Conservation (phyloP, 371 early-diverging fungal species). For the Lichtheimia corymbifera region DNA sequence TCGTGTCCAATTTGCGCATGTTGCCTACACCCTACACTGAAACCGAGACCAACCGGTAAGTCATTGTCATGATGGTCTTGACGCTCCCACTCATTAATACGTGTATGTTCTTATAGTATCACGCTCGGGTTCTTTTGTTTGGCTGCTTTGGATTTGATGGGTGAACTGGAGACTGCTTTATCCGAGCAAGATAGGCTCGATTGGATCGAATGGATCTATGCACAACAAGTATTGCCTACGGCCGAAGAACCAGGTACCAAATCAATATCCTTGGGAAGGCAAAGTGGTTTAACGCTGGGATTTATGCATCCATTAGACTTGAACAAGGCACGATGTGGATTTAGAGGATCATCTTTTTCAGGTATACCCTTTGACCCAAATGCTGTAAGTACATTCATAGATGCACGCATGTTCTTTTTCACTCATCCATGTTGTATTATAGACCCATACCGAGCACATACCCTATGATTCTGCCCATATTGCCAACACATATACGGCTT, state of each 20-base stretch:
- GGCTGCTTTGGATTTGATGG: constrained; percentile 78
- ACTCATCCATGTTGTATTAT: background rate
- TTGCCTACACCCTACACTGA: constrained; percentile 74
- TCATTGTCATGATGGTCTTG: background rate
- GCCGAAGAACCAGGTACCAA: background rate
- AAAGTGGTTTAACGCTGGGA: background rate
- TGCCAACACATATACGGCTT: constrained; percentile 92
- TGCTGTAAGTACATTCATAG: constrained; percentile 33
- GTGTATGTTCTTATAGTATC: constrained; percentile 65
- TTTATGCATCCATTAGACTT: constrained; percentile 15
- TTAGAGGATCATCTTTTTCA: constrained; percentile 69
- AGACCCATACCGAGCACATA: constrained; percentile 32
- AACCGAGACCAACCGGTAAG: constrained; percentile 79
- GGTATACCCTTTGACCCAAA: constrained; percentile 57
- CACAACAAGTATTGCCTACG: constrained; percentile 70
- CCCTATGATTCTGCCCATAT: constrained; percentile 72
- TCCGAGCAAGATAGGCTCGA: constrained; percentile 52
- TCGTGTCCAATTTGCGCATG: constrained; percentile 68
- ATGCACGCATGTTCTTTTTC: background rate
- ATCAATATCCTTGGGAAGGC: background rate
- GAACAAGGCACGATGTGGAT: constrained; percentile 57
- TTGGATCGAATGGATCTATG: constrained; percentile 97
- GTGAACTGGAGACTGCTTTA: constrained; percentile 58
- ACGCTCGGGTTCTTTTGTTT: constrained; percentile 85
- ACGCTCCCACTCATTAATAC: background rate